Conservation (phyloP, 257 asterid species). For the Scutellaria barbata region DNA sequence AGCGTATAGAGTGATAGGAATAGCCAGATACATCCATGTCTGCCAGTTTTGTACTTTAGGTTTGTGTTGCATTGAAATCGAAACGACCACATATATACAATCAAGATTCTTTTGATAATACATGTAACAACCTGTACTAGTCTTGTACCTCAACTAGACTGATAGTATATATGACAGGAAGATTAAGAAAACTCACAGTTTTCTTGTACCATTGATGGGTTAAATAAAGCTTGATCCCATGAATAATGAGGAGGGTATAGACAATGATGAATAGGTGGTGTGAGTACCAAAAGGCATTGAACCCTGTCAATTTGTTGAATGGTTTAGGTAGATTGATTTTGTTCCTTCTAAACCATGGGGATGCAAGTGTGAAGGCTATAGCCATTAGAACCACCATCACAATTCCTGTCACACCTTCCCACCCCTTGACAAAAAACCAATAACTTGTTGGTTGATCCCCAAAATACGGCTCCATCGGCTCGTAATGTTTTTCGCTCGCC, state of each 20-base stretch:
- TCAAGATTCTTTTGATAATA: neutral
- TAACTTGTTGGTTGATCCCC: slow-evolving; percentile 69
- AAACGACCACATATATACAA: neutral
- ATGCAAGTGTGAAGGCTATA: slow-evolving; percentile 80
- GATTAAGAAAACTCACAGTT: slow-evolving; percentile 29
- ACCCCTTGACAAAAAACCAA: slow-evolving; percentile 66
- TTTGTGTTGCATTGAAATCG: too few relatives aligned
- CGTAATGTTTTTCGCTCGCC: slow-evolving; percentile 51
- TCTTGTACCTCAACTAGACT: too few relatives aligned
- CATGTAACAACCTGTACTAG: too few relatives aligned
- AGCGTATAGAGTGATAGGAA: slow-evolving; percentile 65
- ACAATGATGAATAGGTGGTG: slow-evolving; percentile 81
- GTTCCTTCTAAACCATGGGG: slow-evolving; percentile 77
- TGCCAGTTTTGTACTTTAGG: slow-evolving; percentile 26
- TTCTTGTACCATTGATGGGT: slow-evolving; percentile 63
- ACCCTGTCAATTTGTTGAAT: slow-evolving; percentile 69
- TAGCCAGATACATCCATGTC: slow-evolving; percentile 88
- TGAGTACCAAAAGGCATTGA: slow-evolving; percentile 94
- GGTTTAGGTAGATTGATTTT: slow-evolving; percentile 61
- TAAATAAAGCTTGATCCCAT: slow-evolving; percentile 77
- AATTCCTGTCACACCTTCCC: slow-evolving; percentile 82
- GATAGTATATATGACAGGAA: too few relatives aligned
- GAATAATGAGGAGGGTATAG: slow-evolving; percentile 67
- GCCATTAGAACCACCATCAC: slow-evolving; percentile 83
- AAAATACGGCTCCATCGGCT: slow-evolving; percentile 54